phyloP scores from a whole-genome alignment of 495 filamentous ascomycete genomes.

The Annulohypoxylon bovei region DNA sequence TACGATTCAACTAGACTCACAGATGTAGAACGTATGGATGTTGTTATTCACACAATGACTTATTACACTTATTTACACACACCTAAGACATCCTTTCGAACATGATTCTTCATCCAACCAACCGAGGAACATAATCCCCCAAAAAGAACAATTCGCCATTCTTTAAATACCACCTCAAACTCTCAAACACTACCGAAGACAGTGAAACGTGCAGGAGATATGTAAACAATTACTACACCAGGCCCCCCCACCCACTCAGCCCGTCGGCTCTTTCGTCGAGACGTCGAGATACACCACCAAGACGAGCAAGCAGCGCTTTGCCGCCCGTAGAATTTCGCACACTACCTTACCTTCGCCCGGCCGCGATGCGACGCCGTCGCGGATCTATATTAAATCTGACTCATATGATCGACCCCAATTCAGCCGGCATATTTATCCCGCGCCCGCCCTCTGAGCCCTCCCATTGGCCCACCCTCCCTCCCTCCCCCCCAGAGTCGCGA shows the following conservation, averaged over 20 bases:
- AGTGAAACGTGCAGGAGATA: slow-evolving; percentile 3
- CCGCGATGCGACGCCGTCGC: slow-evolving; percentile 9
- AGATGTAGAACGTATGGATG: not conserved
- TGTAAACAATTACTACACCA: slow-evolving; percentile 25
- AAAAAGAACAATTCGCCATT: too few species aligned
- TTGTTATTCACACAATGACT: not conserved
- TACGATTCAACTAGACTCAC: not conserved
- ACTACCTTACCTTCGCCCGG: not conserved
- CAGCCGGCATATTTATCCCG: slow-evolving; percentile 57
- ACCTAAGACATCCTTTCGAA: too few species aligned
- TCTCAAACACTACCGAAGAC: slow-evolving; percentile 3
- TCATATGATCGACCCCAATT: slow-evolving; percentile 59
- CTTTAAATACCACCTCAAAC: not conserved
- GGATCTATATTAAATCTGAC: slow-evolving; percentile 50
- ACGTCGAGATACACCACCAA: not conserved
- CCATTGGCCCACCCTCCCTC: slow-evolving; percentile 40
- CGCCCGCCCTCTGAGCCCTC: slow-evolving; percentile 34
- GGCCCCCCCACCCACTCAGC: not conserved
- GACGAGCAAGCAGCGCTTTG: not conserved
- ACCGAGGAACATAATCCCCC: not conserved
- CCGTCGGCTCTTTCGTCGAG: not conserved
- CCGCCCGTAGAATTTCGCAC: slow-evolving; percentile 9
- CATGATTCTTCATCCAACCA: not conserved
- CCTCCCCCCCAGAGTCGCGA: not conserved
- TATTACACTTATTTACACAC: not conserved